phyloP scores from a whole-genome alignment of 1,284 basidiomycete species.

The Amylostereum chailletii region DNA sequence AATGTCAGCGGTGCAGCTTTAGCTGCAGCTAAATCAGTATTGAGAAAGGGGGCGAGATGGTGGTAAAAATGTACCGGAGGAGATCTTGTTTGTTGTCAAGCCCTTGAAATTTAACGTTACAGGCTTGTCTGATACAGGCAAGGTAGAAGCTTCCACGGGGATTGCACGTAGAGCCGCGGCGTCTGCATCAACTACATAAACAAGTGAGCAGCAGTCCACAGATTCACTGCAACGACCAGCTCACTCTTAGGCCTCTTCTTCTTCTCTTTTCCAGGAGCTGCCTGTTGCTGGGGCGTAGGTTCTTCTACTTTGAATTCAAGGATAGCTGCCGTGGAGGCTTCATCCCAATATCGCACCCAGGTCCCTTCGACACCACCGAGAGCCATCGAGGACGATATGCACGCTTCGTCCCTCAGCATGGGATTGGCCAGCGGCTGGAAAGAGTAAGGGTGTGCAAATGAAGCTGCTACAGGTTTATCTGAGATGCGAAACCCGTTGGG shows the following conservation, averaged over 20 bases:
- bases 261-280: slow-evolving; percentile 38
- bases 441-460: slow-evolving; percentile 81
- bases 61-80: slow-evolving; percentile 13
- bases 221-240: not conserved
- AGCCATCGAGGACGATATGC: slow-evolving; percentile 50
- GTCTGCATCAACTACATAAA: slow-evolving; percentile 7
- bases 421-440: slow-evolving; percentile 74
- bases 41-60: not conserved
- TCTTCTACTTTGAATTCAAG: slow-evolving; percentile 76
- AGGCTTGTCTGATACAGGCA: slow-evolving; percentile 70
- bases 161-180: slow-evolving; percentile 12
- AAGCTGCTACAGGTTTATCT: slow-evolving; percentile 77
- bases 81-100: slow-evolving; percentile 30
- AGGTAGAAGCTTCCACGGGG: slow-evolving; percentile 44
- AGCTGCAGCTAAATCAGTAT: slow-evolving; percentile 13
- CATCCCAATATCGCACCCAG: slow-evolving; percentile 82
- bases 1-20: slow-evolving; percentile 33
- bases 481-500: slow-evolving; percentile 85
- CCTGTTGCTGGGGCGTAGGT: slow-evolving; percentile 35
- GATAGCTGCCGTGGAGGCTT: slow-evolving; percentile 58
- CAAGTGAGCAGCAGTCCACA: not conserved
- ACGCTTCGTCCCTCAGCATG: slow-evolving; percentile 66
- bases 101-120: slow-evolving; percentile 67
- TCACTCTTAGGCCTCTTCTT: slow-evolving; percentile 58
- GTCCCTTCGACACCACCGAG: slow-evolving; percentile 62